Evolutionary conservation across 345 rosid species (phyloP).

Genomic region (Salix purpurea): DNA sequence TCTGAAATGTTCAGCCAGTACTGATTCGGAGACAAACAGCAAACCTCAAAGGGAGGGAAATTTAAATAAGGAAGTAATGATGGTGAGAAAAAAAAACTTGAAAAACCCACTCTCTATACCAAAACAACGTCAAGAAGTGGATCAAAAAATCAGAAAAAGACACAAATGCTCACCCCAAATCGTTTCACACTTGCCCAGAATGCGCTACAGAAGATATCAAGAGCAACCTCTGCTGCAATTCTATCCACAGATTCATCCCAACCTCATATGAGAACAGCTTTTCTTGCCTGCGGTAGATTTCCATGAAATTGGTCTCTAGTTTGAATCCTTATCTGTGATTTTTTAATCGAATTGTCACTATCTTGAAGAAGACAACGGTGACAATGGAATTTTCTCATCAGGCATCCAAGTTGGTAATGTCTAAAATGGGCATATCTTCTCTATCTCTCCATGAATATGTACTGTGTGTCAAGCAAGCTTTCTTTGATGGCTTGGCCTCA

Average conservation of each 20-base stretch:
- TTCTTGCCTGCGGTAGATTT: neutral
- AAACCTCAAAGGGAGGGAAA: too few relatives aligned
- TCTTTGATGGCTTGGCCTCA: constrained; percentile 19
- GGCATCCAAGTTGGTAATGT: constrained; percentile 39
- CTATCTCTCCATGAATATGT: constrained; percentile 26
- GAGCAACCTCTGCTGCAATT: constrained; percentile 15
- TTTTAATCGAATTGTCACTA: neutral
- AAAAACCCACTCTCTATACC: constrained; percentile 2
- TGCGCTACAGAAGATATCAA: constrained; percentile 1
- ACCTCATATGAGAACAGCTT: neutral
- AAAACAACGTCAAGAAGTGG: constrained; percentile 16
- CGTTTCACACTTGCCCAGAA: constrained; percentile 5
- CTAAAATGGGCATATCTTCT: constrained; percentile 28
- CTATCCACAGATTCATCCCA: neutral
- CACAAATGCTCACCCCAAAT: constrained; percentile 30
- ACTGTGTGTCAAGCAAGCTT: constrained; percentile 17
- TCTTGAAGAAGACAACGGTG: neutral
- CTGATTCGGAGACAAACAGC: neutral
- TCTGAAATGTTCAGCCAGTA: neutral
- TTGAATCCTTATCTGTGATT: neutral
- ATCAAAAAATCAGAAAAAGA: constrained; percentile 32
- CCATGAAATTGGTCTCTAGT: neutral
- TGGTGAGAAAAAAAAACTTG: neutral
- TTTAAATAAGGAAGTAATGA: neutral
- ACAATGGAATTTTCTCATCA: neutral